Base-by-base conservation (phyloP, 1,284 basidiomycete genomes). In the Pascua sp. region DNA sequence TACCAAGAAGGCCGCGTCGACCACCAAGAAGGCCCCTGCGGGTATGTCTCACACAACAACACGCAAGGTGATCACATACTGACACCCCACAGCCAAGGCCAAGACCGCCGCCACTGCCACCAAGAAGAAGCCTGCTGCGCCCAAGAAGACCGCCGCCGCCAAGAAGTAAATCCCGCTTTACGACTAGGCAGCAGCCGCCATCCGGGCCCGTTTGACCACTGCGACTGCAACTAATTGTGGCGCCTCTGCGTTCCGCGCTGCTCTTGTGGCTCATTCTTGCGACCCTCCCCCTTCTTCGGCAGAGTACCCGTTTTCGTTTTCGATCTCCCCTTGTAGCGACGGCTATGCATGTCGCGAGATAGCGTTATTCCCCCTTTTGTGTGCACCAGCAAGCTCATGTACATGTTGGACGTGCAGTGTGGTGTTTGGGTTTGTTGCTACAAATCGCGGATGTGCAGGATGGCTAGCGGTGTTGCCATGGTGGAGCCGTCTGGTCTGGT, bases 1-100 rank as follows among this genome's bases (percentile, higher is more conserved):
- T 49, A 65, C 78, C 55, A 78, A 79, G 66, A 80, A 80, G 73
- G 68, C 72, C 52, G 72, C 79, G 63, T 37, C 57, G 11, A 56
- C 66, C 16, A 63, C 68, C 39, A 54, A 66, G 56, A 72, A 70
- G 70, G 59, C 70, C 17, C 61, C 61, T 16, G 43, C 44, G 16
- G 38, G 42, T 44, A 24, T 38, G 52, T 54, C 7, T 32, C 24
- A 32, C 24, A 32, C 24, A 32, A 7, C 24, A 32, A 7, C 24
- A 32, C 24, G 24, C 4, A 41, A 15, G 11, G 24, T 3, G 4
- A 11, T 12, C 5, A n/a, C 9, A 15, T 10, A 41, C 51, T 60
- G 45, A 56, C 55, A 11, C 2, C 4, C 12, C 24, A 3, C 42
- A 60, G 62, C 60, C 47, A 63, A 63, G 59, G 57, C 59, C 41